These are phyloP conservation scores for Rhododendron vialii DNA, from an alignment of 148 eudicot species.

Conservation along the genomic window DNA sequence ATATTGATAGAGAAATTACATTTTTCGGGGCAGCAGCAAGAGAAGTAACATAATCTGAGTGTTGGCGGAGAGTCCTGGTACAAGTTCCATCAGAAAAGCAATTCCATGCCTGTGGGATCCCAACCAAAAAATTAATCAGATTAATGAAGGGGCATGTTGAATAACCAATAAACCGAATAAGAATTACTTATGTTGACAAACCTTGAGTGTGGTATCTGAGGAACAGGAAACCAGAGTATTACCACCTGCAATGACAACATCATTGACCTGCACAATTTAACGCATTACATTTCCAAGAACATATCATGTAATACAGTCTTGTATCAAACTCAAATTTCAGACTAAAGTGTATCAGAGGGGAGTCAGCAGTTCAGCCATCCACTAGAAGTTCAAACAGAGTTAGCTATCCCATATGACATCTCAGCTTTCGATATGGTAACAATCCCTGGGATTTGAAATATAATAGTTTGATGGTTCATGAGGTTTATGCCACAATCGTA, in stretches of 20 bases:
- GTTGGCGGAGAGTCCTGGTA: constrained; percentile 79
- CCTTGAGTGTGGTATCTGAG: constrained; percentile 93
- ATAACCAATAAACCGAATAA: background rate
- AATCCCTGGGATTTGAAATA: background rate
- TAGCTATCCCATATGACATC: background rate
- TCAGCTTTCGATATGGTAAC: background rate
- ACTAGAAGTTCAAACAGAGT: background rate
- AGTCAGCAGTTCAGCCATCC: background rate
- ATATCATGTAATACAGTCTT: background rate
- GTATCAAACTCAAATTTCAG: background rate
- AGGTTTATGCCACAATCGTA: background rate
- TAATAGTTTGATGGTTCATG: background rate
- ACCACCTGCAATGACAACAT: constrained; percentile 73
- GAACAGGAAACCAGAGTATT: constrained; percentile 91
- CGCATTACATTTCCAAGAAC: background rate
- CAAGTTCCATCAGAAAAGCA: constrained; percentile 71
- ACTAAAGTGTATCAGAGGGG: background rate
- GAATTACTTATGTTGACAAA: constrained; percentile 10
- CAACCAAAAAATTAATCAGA: constrained; percentile 3
- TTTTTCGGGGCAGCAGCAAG: constrained; percentile 84
- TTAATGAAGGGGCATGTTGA: background rate
- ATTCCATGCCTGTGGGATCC: constrained; percentile 66
- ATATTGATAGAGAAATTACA: constrained; percentile 37
- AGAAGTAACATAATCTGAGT: constrained; percentile 93
- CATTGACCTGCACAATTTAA: constrained; percentile 76